phyloP scores from a whole-genome alignment of 371 early-diverging fungal species.

The Mortierella sp. region DNA sequence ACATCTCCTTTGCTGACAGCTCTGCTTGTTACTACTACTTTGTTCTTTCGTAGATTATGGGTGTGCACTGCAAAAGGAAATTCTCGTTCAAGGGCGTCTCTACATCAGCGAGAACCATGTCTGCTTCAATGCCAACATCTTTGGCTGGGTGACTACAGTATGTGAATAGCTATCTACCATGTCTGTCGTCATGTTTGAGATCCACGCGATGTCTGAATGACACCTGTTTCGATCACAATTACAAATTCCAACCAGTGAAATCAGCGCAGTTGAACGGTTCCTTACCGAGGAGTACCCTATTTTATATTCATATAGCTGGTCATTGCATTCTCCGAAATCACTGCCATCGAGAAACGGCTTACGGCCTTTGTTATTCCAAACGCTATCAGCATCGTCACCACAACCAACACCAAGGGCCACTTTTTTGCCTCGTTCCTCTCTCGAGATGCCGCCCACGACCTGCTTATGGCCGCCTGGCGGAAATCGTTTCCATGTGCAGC shows the following conservation, averaged over 20 bases:
- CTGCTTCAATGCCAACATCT: slow-evolving; percentile 95
- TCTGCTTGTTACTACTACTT: background rate
- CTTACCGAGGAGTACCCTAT: background rate
- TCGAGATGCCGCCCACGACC: slow-evolving; percentile 83
- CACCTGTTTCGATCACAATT: background rate
- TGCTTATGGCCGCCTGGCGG: slow-evolving; percentile 80
- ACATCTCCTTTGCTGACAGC: background rate
- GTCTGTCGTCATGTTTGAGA: background rate
- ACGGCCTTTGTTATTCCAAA: slow-evolving; percentile 91
- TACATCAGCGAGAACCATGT: slow-evolving; percentile 90
- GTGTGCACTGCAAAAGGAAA: slow-evolving; percentile 94
- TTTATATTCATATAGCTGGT: slow-evolving; percentile 67
- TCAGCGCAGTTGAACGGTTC: background rate
- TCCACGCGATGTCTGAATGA: background rate
- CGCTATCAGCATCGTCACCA: slow-evolving; percentile 85
- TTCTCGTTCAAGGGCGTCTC: slow-evolving; percentile 91
- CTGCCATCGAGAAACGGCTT: slow-evolving; percentile 83
- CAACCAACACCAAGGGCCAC: slow-evolving; percentile 61
- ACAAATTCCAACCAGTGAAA: background rate
- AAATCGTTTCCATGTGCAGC: slow-evolving; percentile 60
- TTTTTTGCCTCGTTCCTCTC: slow-evolving; percentile 88
- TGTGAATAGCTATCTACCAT: slow-evolving; percentile 2
- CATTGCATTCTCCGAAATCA: slow-evolving; percentile 87
- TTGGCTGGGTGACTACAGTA: slow-evolving; percentile 95
- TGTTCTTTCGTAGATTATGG: slow-evolving; percentile 76